Conservation (phyloP, 1,139 yeast species). For the Yamadazyma conglobata region DNA sequence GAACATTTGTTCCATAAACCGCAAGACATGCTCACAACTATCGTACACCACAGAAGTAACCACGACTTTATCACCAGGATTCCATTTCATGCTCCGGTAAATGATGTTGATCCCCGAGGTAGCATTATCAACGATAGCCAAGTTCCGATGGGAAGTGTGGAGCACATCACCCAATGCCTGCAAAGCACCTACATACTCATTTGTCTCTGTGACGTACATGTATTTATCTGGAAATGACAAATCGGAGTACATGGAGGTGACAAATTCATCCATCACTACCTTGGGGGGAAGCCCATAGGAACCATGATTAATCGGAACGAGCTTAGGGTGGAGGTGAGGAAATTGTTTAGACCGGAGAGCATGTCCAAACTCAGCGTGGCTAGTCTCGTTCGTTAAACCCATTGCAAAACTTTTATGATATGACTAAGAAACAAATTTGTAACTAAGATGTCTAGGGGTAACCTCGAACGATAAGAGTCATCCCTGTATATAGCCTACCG, state of each 20-base stretch:
- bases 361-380: too few species aligned
- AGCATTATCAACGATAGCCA: slow-evolving; percentile 57
- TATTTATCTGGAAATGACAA: slow-evolving; percentile 42
- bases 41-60: slow-evolving; percentile 54
- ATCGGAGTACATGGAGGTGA: slow-evolving; percentile 24
- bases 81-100: slow-evolving; percentile 51
- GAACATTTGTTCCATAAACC: slow-evolving; percentile 37
- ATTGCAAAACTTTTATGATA: too few species aligned
- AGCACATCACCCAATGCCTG: slow-evolving; percentile 35
- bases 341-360: slow-evolving; percentile 47
- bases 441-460: too few species aligned
- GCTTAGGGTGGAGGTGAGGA: slow-evolving; percentile 29
- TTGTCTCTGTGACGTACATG: slow-evolving; percentile 20
- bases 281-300: slow-evolving; percentile 51
- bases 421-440: too few species aligned
- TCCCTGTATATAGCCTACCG: too few species aligned
- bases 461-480: too few species aligned
- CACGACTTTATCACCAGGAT: slow-evolving; percentile 53
- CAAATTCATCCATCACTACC: slow-evolving; percentile 28
- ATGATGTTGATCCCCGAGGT: slow-evolving; percentile 61
- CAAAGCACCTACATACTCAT: slow-evolving; percentile 28
- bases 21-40: slow-evolving; percentile 53
- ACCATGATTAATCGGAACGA: slow-evolving; percentile 51
- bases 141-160: slow-evolving; percentile 39
- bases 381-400: too few species aligned